Evolutionary conservation across 2,329 filamentous ascomycete species (phyloP).

Genomic region (Zymoseptoria tritici): DNA sequence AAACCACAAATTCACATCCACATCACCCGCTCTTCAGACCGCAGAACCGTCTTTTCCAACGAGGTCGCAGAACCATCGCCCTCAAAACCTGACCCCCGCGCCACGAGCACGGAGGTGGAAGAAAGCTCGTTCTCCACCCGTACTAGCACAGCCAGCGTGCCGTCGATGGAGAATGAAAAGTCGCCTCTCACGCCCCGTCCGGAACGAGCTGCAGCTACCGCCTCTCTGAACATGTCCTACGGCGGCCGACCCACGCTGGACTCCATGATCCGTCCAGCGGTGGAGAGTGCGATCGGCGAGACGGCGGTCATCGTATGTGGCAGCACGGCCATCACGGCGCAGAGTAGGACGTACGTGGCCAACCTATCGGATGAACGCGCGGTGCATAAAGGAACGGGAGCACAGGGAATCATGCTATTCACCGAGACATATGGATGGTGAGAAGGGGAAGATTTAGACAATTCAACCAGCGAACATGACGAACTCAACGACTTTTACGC

Average conservation of each 20-base stretch:
- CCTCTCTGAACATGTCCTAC: slow-evolving; percentile 26
- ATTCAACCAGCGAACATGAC: too few species aligned
- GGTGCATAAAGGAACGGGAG: slow-evolving; percentile 60
- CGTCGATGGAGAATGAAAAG: slow-evolving; percentile 15
- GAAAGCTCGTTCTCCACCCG: slow-evolving; percentile 13
- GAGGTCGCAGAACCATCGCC: slow-evolving; percentile 8
- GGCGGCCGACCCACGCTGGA: slow-evolving; percentile 47
- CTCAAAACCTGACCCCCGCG: slow-evolving; percentile 16
- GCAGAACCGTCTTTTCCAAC: not conserved
- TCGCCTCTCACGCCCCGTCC: slow-evolving; percentile 6
- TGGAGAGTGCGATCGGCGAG: slow-evolving; percentile 55
- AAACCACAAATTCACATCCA: slow-evolving; percentile 48
- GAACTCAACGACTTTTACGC: too few species aligned
- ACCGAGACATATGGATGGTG: slow-evolving; percentile 50
- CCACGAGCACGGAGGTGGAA: slow-evolving; percentile 19
- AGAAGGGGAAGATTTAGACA: not conserved
- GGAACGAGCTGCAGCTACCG: not conserved
- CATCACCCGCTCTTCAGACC: slow-evolving; percentile 35
- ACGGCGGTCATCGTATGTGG: slow-evolving; percentile 58
- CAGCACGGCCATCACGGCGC: slow-evolving; percentile 47
- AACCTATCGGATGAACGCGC: slow-evolving; percentile 56
- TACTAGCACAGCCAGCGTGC: slow-evolving; percentile 31
- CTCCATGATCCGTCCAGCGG: slow-evolving; percentile 46
- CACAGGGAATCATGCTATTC: slow-evolving; percentile 56
- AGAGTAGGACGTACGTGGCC: slow-evolving; percentile 49